phyloP scores from a whole-genome alignment of 1,284 basidiomycete species.

The Butyriboletus appendiculatus region DNA sequence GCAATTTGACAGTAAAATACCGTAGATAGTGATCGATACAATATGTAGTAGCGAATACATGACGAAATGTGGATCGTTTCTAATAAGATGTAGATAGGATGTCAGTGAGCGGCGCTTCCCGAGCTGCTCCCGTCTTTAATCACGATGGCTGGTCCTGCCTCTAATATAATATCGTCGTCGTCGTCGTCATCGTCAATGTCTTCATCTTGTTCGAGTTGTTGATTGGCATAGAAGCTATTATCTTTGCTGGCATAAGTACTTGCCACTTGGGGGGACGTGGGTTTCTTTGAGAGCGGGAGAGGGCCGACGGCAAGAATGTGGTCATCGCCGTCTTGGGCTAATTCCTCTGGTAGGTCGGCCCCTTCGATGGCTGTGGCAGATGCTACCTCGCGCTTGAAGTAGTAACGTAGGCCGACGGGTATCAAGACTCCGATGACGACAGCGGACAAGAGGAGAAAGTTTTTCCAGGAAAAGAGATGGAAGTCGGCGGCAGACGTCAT shows the following conservation, averaged over 20 bases:
- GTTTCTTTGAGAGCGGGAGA: conserved; percentile 40
- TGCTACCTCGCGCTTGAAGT: conserved; percentile 58
- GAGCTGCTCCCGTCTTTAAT: conserved; percentile 38
- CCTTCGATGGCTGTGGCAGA: conserved; percentile 49
- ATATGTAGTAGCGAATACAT: conserved; percentile 19
- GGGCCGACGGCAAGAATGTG: conserved; percentile 55
- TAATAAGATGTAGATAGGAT: conserved; percentile 18
- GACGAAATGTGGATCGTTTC: conserved; percentile 8
- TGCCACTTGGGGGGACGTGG: conserved; percentile 34
- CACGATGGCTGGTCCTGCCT: conserved; percentile 60
- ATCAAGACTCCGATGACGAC: conserved; percentile 90
- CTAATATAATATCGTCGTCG: conserved; percentile 58
- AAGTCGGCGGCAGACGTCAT: conserved; percentile 95
- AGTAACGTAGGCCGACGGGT: conserved; percentile 85
- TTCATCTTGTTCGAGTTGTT: conserved; percentile 38
- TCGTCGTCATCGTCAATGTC: conserved; percentile 41
- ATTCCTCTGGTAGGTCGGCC: conserved; percentile 25
- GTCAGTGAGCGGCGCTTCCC: conserved; percentile 26
- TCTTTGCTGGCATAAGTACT: conserved; percentile 39
- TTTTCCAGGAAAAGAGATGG: conserved; percentile 86
- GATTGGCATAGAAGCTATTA: conserved; percentile 40
- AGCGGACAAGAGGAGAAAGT: conserved; percentile 80
- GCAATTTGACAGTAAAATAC: conserved; percentile 9
- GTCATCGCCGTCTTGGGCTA: conserved; percentile 44
- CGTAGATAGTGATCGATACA: conserved; percentile 16